A percentile compares a stretch with the other conserved stretches of the same genome.
These are phyloP conservation scores for Rhodotorula mucilaginosa DNA, from an alignment of 1,284 basidiomycete species.

Conservation along the genomic window DNA sequence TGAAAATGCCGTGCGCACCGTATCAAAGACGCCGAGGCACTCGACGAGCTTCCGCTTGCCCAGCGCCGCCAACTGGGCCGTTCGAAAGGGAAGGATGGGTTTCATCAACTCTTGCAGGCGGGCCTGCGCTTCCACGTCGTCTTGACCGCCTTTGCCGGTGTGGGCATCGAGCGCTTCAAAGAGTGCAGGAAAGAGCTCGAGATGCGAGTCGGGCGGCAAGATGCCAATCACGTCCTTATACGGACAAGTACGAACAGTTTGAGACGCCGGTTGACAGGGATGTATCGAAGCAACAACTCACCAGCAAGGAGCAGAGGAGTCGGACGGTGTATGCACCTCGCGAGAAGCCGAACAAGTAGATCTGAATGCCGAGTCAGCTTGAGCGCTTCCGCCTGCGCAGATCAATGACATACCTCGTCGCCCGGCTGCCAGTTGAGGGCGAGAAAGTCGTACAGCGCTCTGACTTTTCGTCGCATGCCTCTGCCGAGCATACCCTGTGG, in stretches of 20 bases:
- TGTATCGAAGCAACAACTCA: not conserved
- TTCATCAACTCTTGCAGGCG: not conserved
- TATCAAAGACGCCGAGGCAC: conserved; percentile 26
- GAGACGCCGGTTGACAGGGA: not conserved
- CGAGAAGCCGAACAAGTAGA: conserved; percentile 52
- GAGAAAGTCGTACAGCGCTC: conserved; percentile 36
- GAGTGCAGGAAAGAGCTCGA: conserved; percentile 24
- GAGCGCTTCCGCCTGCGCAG: not conserved
- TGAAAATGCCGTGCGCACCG: not conserved
- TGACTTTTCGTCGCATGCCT: conserved; percentile 36
- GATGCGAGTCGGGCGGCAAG: conserved; percentile 2
- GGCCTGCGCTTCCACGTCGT: not conserved
- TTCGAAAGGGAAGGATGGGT: not conserved
- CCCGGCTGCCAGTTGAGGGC: conserved; percentile 35
- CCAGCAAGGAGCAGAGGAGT: conserved; percentile 51
- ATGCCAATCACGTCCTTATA: conserved; percentile 20
- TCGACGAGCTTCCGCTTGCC: conserved; percentile 16
- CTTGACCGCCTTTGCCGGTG: conserved; percentile 8
- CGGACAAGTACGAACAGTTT: not conserved
- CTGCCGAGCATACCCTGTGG: conserved; percentile 25
- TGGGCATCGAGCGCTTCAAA: conserved; percentile 23
- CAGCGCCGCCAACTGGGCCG: not conserved
- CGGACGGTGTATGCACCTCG: conserved; percentile 51
- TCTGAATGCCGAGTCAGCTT: conserved; percentile 13
- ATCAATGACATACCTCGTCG: conserved; percentile 30